Evolutionary conservation across 805 yeast species (phyloP), one percentile per base, ranked within the genome.

Genomic region (Candida saitoana): DNA sequence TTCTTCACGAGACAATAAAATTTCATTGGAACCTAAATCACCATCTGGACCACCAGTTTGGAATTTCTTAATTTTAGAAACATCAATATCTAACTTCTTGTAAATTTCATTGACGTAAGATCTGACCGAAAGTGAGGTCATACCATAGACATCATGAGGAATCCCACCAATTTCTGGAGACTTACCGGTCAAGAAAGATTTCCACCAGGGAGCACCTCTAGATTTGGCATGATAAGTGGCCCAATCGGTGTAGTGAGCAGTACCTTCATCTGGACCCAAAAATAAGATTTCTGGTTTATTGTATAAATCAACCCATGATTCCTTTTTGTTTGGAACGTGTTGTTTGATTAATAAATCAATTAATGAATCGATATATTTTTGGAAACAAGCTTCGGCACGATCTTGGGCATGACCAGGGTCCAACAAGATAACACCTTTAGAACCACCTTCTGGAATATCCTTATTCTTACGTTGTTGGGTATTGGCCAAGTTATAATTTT

Each of bases 31-130:
- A 22, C 99, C 99, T 52, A 91, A 74, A 66, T 91, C 99, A 58
- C 99, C 99, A 65, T 93, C 97, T 49, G 98, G 98, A 36, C 99
- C 99, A 67, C 98, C 99, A 42, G 97, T 93, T 71, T 91, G 99
- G 57, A 93, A 73, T 67, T 93, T 91, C 55, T 74, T 75, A 46
- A 91, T 76, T 31, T 68, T 64, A 18, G 72, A 59, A 51, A 76
- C 67, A 49, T 82, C 78, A 46, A 91, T 71, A 15, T 76, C 69
- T 45, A 84, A 74, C 61, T 88, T 86, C 51, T 87, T 84, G 64
- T 91, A 91, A 46, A 90, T 81, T 56, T 87, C 86, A 60, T 86
- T 82, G 44, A 91, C 95, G 61, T 81, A 91, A 38, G 96, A 87
- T 55, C 98, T 79, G 37, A 93, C 97, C 39, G 96, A 87, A 49